phyloP scores from a whole-genome alignment of 2,329 filamentous ascomycete genomes.

The Zalaria sp. region DNA sequence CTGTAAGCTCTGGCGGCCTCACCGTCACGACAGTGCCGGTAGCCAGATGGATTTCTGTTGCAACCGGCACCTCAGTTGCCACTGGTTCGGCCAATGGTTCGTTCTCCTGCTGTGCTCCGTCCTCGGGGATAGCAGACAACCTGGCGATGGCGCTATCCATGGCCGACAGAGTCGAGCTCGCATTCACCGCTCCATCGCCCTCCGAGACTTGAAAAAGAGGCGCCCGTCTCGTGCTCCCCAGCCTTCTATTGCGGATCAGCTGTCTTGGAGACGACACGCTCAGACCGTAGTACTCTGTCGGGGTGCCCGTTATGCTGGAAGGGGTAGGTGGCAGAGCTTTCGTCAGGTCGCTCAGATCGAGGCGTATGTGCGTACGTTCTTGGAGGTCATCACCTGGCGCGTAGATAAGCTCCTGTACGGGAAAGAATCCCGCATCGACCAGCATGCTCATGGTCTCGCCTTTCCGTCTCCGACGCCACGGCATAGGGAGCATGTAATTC shows the following conservation, averaged over 20 bases:
- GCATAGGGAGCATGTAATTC: background rate
- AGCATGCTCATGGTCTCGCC: conserved; percentile 17
- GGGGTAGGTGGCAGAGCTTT: no score
- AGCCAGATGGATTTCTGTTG: conserved; percentile 16
- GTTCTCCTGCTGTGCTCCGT: conserved; percentile 8
- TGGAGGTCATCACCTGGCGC: no score
- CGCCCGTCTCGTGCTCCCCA: no score
- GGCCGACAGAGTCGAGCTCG: background rate
- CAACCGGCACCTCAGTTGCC: background rate
- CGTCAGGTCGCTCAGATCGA: no score
- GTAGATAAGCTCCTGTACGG: no score
- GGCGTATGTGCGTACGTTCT: no score
- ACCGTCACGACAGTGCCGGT: conserved; percentile 21
- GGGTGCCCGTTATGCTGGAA: no score
- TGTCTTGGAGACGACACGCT: no score
- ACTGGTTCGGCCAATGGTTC: conserved; percentile 1
- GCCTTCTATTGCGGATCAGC: no score
- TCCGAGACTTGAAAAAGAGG: background rate
- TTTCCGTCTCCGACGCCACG: conserved; percentile 1
- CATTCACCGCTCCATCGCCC: background rate
- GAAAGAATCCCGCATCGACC: conserved; percentile 15
- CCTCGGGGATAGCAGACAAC: conserved; percentile 12
- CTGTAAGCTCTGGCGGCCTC: conserved; percentile 17
- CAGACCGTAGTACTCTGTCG: no score
- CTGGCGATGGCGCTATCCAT: conserved; percentile 6